Conservation (phyloP, 805 yeast species). For the Groenewaldozyma tartarivorans region DNA sequence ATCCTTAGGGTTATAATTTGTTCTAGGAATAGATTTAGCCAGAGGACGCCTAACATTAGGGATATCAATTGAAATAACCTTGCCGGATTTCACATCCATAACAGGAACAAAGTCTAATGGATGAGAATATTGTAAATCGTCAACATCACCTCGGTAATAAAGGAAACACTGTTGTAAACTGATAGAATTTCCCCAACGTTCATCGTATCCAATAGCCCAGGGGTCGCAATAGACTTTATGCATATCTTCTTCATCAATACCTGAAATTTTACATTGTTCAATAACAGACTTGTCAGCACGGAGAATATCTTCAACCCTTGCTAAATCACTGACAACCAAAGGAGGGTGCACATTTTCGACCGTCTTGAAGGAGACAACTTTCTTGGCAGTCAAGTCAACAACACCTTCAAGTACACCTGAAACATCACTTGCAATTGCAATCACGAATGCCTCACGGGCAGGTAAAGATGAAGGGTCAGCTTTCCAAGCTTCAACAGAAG, state of each 20-base stretch:
- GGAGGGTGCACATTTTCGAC: slow-evolving; percentile 64
- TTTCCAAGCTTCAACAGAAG: slow-evolving; percentile 57
- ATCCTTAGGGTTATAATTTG: slow-evolving; percentile 62
- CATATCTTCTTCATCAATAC: slow-evolving; percentile 56
- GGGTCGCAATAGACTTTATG: slow-evolving; percentile 54
- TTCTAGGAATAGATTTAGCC: slow-evolving; percentile 49
- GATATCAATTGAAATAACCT: slow-evolving; percentile 66
- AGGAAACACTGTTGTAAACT: slow-evolving; percentile 74
- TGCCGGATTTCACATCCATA: slow-evolving; percentile 59
- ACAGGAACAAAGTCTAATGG: slow-evolving; percentile 80
- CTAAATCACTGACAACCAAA: slow-evolving; percentile 59
- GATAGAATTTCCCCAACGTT: slow-evolving; percentile 67
- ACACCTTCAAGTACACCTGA: slow-evolving; percentile 64
- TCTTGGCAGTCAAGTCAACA: slow-evolving; percentile 44
- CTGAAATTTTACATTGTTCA: slow-evolving; percentile 61
- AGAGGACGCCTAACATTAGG: slow-evolving; percentile 68
- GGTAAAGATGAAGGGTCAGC: slow-evolving; percentile 29
- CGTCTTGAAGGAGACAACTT: slow-evolving; percentile 38
- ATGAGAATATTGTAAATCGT: slow-evolving; percentile 56
- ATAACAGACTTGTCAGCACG: slow-evolving; percentile 65
- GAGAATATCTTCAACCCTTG: slow-evolving; percentile 51
- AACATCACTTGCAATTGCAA: slow-evolving; percentile 47
- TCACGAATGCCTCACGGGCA: slow-evolving; percentile 59
- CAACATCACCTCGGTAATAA: slow-evolving; percentile 67
- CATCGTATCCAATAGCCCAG: slow-evolving; percentile 66